Evolutionary conservation across 176 grass and related monocot species (phyloP), one percentile per base, ranked within the genome.

Genomic region (Saccharum spontaneum): DNA sequence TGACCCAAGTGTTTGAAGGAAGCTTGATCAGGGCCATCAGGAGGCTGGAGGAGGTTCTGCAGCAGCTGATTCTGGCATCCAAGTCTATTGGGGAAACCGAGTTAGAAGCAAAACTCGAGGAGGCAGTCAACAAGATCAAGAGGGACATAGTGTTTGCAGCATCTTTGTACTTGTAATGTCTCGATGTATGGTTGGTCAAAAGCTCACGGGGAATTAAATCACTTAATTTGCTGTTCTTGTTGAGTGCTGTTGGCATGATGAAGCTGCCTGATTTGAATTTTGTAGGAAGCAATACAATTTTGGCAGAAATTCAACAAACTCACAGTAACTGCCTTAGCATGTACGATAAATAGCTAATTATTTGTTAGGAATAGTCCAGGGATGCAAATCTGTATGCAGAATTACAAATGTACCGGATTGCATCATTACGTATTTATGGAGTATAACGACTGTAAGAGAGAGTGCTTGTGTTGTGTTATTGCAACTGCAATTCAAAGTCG

Each of bases 1-100:
- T 92, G 75, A 88, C 94, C 14, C 85, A 92, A 67, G 94, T 94
- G 54, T 98, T 98, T 10, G 96, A 98, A 62, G 96, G 96, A 69
- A 98, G 96, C 76, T 75, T 98, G 85, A 98, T 98, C 80, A 93
- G 96, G 73, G 93, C 96, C 6, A 95, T 98, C 69, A 91, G 91
- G 81, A 89, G 96, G 85, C 80, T 98, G 0, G 96, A 95, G 86
- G 96, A 95, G 85, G 92, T 98, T 90, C 78, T 98, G 20, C 96
- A 98, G 79, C 96, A 98, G 86, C 78, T 98, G 67, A 98, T 95
- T 79, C 75, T 91, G 54, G 96, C 96, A 8, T 89, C 96, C 36
- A 90, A 92, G 52, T 94, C 96, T 0, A 90, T 95, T n/a, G 93
- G 96, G 10, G 96, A 95, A 84, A 87, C 78, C 0, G 77, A 95